Conservation (phyloP, 202 grass and related monocot genomes). For the Bolboschoenoplectus hybrid region DNA sequence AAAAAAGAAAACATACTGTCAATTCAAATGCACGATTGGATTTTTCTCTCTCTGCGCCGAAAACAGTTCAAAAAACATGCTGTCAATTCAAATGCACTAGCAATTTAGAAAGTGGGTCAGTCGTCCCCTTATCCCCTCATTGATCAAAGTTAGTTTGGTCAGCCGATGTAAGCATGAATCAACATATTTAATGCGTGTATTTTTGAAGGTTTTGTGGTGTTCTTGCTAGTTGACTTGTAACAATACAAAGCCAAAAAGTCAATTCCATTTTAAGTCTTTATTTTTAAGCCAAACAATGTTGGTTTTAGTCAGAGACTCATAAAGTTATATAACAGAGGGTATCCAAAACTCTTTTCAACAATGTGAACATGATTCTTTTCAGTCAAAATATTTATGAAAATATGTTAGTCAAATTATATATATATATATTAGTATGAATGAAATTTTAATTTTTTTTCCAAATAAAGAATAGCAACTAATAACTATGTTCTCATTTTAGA, state of each 20-base stretch:
- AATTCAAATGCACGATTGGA: not conserved
- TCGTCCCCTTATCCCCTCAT: not conserved
- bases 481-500: no score
- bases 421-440: no score
- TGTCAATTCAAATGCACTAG: not conserved
- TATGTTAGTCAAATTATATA: no score
- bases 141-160: not conserved
- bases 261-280: not conserved
- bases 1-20: not conserved
- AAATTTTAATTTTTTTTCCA: no score
- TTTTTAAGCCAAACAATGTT: not conserved
- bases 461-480: no score
- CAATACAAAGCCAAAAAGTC: not conserved
- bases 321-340: no score
- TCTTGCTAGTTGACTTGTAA: not conserved
- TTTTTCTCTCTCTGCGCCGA: not conserved
- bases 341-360: no score
- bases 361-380: no score
- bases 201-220: not conserved
- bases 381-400: no score
- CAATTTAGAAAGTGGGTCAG: conserved; percentile 11
- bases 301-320: not conserved
- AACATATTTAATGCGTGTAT: not conserved
- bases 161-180: not conserved
- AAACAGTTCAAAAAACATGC: not conserved